These are phyloP conservation scores for Trichophyton mentagrophytes DNA, from an alignment of 2,329 filamentous ascomycete species.

Conservation along the genomic window DNA sequence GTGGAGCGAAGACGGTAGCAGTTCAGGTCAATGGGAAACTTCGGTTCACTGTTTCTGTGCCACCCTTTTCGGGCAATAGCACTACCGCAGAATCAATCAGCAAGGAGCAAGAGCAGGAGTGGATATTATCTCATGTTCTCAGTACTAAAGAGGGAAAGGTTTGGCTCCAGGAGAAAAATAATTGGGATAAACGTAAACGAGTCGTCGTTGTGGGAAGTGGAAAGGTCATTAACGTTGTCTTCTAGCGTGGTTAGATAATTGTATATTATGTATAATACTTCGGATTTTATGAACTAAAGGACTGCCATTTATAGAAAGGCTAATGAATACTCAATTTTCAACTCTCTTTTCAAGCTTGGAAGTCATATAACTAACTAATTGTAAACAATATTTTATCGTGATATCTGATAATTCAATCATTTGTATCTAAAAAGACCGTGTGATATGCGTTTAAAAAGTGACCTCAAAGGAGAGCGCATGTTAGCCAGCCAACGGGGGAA, in stretches of 20 bases:
- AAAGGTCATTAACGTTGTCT: conserved; percentile 63
- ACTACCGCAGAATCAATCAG: background rate
- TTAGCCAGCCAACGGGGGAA: background rate
- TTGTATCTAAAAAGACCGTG: background rate
- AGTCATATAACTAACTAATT: background rate
- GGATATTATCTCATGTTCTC: conserved; percentile 50
- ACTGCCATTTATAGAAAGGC: background rate
- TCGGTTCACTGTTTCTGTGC: conserved; percentile 54
- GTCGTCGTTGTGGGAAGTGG: conserved; percentile 55
- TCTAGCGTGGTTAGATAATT: conserved; percentile 18
- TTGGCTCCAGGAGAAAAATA: conserved; percentile 41
- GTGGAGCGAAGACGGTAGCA: conserved; percentile 40
- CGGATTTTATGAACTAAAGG: background rate
- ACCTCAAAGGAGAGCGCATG: background rate
- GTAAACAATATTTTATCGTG: background rate
- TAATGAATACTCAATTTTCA: background rate
- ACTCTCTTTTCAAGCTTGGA: background rate
- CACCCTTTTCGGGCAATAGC: conserved; percentile 31
- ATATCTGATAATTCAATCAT: background rate
- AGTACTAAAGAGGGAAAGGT: conserved; percentile 47
- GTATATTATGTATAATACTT: conserved; percentile 2
- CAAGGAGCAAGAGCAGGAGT: conserved; percentile 38
- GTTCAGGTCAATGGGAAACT: conserved; percentile 74
- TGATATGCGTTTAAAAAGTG: background rate
- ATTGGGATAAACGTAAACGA: conserved; percentile 45